Base-by-base conservation (phyloP, 2,329 filamentous ascomycete species). In the Xylariales sp. region DNA sequence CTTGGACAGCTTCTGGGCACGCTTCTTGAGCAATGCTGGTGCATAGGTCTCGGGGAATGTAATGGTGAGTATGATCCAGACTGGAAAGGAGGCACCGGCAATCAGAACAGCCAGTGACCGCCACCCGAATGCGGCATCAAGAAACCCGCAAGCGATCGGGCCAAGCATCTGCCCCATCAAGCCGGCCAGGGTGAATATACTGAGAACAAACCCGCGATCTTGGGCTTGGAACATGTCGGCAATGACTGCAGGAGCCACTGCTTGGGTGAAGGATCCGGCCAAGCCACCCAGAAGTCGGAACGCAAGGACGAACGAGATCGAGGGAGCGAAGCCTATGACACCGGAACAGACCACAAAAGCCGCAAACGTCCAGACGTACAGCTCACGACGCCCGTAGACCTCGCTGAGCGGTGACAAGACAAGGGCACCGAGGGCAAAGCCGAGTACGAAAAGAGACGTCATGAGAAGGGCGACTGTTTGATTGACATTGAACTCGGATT, bases 391-490 rank as follows among this genome's bases (percentile, higher is more conserved):
- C 14, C 58, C 59, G 37, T 57, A 60, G 4, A 60, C 51, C 37
- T 61, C 58, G 18, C 53, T 50, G 10, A 61, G 36, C 3, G 60
- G 58, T 2, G 54, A 59, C 54, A 59, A 60, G 8, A 59, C 19
- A 8, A 59, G 40, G 20, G 57, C 56, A 4, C 55, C 57, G 19
- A 57, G 37, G 4, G 57, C 48, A 20, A 59, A 56, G 21, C 57
- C 57, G 5, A 59, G 46, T 10, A 56, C 54, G 27, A 56, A 58
- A 4, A 57, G 40, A 8, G 54, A 53, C 11, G 58, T 51, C 19
- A 52, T 47, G 11, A 70, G 54, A 7, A 63, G 65, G 15, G 61
- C 63, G 27, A 69, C 51, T 42, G 64, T 63, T 40, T 63, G 59
- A 29, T 55, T 60, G 18, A 61, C 56, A n/a, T 51, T 44, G 41